A percentile compares a stretch with the other conserved stretches of the same genome.
Evolutionary conservation across 192 early-diverging fungal species (phyloP).

Genomic region (Coemansia erecta): DNA sequence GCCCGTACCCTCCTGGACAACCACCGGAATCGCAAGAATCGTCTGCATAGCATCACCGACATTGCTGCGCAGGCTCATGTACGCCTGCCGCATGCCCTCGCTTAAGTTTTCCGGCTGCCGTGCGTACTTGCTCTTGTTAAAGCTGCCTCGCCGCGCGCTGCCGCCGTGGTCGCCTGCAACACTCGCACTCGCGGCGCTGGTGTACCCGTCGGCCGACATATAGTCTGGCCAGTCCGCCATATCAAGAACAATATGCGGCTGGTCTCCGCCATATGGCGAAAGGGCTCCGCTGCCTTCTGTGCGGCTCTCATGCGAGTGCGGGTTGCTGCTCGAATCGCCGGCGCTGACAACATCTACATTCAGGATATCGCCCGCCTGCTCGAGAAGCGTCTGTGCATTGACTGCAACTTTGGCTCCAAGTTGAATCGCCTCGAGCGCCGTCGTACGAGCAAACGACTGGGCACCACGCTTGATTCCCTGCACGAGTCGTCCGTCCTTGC

Average conservation of each 20-base stretch:
- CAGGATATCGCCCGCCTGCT: conserved; percentile 84
- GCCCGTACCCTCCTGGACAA: conserved; percentile 66
- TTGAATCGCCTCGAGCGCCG: conserved; percentile 88
- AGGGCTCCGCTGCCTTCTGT: conserved; percentile 9
- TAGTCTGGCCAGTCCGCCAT: conserved; percentile 50
- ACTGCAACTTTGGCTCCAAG: conserved; percentile 82
- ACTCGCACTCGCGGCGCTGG: conserved; percentile 7
- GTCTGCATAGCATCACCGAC: conserved; percentile 82
- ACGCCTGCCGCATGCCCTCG: conserved; percentile 83
- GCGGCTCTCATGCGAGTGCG: conserved; percentile 34
- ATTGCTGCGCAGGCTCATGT: conserved; percentile 75
- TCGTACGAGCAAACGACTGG: conserved; percentile 83
- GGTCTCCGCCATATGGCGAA: conserved; percentile 6
- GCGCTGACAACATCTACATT: conserved; percentile 43
- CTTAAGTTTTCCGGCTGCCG: conserved; percentile 80
- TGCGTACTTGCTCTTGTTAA: conserved; percentile 73
- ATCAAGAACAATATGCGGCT: conserved; percentile 25
- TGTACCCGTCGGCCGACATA: conserved; percentile 36
- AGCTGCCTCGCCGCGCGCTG: conserved; percentile 27
- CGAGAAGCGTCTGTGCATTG: conserved; percentile 85
- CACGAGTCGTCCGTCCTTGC: conserved; percentile 85
- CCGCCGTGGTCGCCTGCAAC: conserved; percentile 9
- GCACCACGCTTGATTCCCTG: conserved; percentile 85
- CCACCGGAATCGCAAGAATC: conserved; percentile 84
- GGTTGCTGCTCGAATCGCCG: conserved; percentile 30